Evolutionary conservation across 192 early-diverging fungal genomes (phyloP).

Genomic region (Entomortierella beljakovae): DNA sequence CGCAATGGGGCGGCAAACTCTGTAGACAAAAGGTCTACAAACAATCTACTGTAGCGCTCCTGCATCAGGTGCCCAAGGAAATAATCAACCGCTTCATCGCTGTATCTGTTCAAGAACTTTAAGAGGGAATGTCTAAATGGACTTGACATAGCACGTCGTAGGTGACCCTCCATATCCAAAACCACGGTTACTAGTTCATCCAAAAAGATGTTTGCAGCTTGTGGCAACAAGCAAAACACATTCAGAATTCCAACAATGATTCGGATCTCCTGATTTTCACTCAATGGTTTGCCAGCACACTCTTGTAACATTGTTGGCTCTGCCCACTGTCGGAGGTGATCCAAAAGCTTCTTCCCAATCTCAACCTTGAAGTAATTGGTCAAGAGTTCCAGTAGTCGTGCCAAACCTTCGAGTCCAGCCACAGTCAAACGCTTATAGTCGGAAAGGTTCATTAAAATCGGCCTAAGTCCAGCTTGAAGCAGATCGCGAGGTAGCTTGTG

Average conservation of each 20-base stretch:
- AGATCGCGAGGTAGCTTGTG: conserved; percentile 95
- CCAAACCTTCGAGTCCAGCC: conserved; percentile 92
- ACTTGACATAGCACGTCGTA: conserved; percentile 87
- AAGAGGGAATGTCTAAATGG: conserved; percentile 94
- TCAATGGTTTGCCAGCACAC: conserved; percentile 82
- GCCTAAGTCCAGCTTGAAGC: conserved; percentile 94
- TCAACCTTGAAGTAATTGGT: conserved; percentile 99
- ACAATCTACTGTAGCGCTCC: conserved; percentile 70
- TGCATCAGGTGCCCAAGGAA: conserved; percentile 81
- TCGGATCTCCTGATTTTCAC: conserved; percentile 92
- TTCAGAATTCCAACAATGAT: conserved; percentile 95
- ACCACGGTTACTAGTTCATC: conserved; percentile 91
- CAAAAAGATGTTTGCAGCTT: conserved; percentile 92
- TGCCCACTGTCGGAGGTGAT: conserved; percentile 95
- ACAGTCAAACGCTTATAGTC: conserved; percentile 96
- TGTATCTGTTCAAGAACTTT: conserved; percentile 92
- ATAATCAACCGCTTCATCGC: conserved; percentile 84
- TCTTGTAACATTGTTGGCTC: conserved; percentile 86
- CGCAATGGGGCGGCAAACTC: conserved; percentile 70
- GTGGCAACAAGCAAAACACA: conserved; percentile 92
- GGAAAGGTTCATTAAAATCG: conserved; percentile 94
- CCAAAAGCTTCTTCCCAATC: conserved; percentile 97
- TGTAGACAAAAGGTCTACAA: conserved; percentile 67
- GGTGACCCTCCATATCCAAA: conserved; percentile 84
- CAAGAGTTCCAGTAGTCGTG: conserved; percentile 90